Evolutionary conservation across 2,329 filamentous ascomycete species (phyloP), one percentile per base, ranked within the genome.

Genomic region (Aspergillus novofumigatus): DNA sequence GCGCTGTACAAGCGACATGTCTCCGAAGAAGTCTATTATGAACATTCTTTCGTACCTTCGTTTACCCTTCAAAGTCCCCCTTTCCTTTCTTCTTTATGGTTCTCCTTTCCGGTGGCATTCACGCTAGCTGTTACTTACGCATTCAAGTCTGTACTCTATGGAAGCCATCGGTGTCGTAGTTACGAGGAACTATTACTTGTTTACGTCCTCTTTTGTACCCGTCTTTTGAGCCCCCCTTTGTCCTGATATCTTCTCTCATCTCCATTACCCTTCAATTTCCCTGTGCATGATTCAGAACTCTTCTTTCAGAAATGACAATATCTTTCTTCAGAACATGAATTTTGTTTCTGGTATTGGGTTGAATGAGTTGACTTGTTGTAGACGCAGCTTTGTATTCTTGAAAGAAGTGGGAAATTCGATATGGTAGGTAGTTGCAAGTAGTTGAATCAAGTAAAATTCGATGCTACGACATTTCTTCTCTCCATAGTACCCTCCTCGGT

Each of bases 71-170:
- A 23, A 48, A 49, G 50, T 52, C 51, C 35, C 10, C 38, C 20
- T 35, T 54, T 49, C 14, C 28, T 45, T 52, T 26, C 20, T 53
- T 54, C 47, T 55, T 47, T 59, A 42, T 52, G 25, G 49, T 44
- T 50, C 38, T 35, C 42, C 38, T 47, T 55, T 51, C 49, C 52
- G 55, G 54, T 52, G 60, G 61, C 35, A 52, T 59, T 44, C 52
- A 51, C 51, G 41, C 49, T 60, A 52, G n/a, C 49, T 56, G 53
- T 52, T 58, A 50, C 58, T 58, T 64, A 62, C 62, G 55, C 62
- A 59, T 41, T 47, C 53, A 51, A 49, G 57, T 65, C 38, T 65
- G 64, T 66, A 66, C 59, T 66, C 53, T 67, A 67, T 51, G 49
- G 41, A 51, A 42, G 28, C 25, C 56, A 58, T 56, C 59, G 56